Percentiles rank a stretch among this genome's conserved stretches.
Evolutionary conservation across 768 basidiomycete genomes (phyloP).

Genomic region (Lepiota subincarnata): DNA sequence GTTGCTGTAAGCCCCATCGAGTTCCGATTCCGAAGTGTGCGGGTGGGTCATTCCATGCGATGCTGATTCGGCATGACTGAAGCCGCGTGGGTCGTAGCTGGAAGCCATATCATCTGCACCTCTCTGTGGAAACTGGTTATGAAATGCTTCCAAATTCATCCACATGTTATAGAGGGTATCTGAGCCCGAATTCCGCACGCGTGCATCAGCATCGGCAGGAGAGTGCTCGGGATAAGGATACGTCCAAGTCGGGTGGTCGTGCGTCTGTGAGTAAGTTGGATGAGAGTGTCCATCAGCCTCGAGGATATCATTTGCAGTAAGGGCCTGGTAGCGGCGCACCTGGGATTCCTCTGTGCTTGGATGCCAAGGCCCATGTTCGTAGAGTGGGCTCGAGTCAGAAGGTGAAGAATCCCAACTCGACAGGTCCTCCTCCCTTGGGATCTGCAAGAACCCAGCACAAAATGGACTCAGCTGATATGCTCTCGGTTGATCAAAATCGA

Average conservation of each 20-base stretch:
- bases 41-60: background rate
- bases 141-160: background rate
- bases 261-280: background rate
- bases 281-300: too few relatives aligned
- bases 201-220: background rate
- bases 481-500: background rate
- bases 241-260: background rate
- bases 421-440: background rate
- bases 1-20: background rate
- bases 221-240: background rate
- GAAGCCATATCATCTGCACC: background rate
- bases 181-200: background rate
- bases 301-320: too few relatives aligned
- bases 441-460: background rate
- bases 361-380: background rate
- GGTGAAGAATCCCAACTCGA: background rate
- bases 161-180: background rate
- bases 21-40: background rate
- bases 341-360: background rate
- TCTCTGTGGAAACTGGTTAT: background rate
- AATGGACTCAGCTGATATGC: background rate
- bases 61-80: background rate
- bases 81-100: background rate
- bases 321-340: background rate
- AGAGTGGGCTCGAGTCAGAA: background rate